A percentile compares a stretch with the other conserved stretches of the same genome.
Evolutionary conservation across 2,329 filamentous ascomycete species (phyloP).

Genomic region (Aspergillus candidus): DNA sequence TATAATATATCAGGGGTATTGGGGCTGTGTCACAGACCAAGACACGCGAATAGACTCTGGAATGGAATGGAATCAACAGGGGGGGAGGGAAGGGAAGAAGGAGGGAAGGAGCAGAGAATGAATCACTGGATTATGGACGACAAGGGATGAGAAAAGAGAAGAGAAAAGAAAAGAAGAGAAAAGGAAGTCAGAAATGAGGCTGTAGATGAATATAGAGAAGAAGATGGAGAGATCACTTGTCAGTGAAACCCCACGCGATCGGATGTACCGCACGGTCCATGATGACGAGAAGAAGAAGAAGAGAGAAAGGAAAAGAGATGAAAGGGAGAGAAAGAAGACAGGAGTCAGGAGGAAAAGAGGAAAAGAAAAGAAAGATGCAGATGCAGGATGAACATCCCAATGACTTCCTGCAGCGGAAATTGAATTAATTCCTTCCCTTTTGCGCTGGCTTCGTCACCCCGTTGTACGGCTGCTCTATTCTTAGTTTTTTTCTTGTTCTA

Average conservation of each 20-base stretch:
- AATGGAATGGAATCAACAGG: neutral
- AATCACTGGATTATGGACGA: neutral
- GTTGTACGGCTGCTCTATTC: too few relatives aligned
- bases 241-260: too few relatives aligned
- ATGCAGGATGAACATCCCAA: neutral
- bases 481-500: too few relatives aligned
- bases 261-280: too few relatives aligned
- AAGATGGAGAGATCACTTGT: slow-evolving; percentile 2
- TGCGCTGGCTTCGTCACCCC: too few relatives aligned
- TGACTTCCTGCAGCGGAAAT: too few relatives aligned
- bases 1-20: too few relatives aligned
- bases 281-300: slow-evolving; percentile 1
- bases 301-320: slow-evolving; percentile 3
- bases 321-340: slow-evolving; percentile 2
- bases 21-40: too few relatives aligned
- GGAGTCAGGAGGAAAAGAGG: neutral
- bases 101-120: neutral
- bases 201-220: neutral
- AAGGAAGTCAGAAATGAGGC: slow-evolving; percentile 4
- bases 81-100: slow-evolving; percentile 2
- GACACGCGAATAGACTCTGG: too few relatives aligned
- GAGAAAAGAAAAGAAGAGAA: slow-evolving; percentile 11
- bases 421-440: too few relatives aligned
- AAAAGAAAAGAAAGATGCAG: neutral
- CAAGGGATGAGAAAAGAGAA: slow-evolving; percentile 2